Base-by-base conservation (phyloP, 306 rosid species). In the Gastrolobium bilobum region DNA sequence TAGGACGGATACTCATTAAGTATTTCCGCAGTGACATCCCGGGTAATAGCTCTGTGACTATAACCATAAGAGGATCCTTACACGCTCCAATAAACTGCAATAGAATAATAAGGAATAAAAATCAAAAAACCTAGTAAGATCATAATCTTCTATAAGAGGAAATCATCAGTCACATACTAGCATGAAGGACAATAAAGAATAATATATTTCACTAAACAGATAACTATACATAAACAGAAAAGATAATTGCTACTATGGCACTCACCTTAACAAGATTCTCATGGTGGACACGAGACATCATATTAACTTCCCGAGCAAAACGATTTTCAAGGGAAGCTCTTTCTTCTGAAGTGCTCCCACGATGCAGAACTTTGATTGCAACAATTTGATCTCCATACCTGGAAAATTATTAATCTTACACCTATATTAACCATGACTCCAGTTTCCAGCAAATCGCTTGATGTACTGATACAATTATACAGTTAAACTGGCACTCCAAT, bases 261-360 rank as follows among this genome's bases (percentile, higher is more conserved):
- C 83, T 86, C 60, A 91, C 99, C 93, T 90, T 90, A 68, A 95
- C 99, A 76, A 95, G 97, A 82, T 95, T 93, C 35, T 87, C 94
- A 52, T 95, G 99, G 84, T 90, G 96, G 37, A 95, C 99, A 56
- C 98, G 90, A 20, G 99, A 91, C 96, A 93, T 95, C 99, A 95
- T 93, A 64, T 71, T 91, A 71, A 95, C 99, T 90, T 95, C 99
- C 77, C 97, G 90, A 5, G 90, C 92, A 80, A 95, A 95, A 31
- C 97, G 99, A 86, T 86, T 70, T 84, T 95, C 98, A 67, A 95
- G 97, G 4, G 92, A 43, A 62, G 92, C 86, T 83, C 91, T 86
- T 87, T 95, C 96, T 13, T 91, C 99, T 0, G 82, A 79, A 47
- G 91, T 95, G 67, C 86, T 95, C 78, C 99, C 98, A 9, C 97